A percentile compares a stretch with the other conserved stretches of the same genome.
phyloP scores from a whole-genome alignment of 1,284 basidiomycete genomes.

The Trametes pubescens region DNA sequence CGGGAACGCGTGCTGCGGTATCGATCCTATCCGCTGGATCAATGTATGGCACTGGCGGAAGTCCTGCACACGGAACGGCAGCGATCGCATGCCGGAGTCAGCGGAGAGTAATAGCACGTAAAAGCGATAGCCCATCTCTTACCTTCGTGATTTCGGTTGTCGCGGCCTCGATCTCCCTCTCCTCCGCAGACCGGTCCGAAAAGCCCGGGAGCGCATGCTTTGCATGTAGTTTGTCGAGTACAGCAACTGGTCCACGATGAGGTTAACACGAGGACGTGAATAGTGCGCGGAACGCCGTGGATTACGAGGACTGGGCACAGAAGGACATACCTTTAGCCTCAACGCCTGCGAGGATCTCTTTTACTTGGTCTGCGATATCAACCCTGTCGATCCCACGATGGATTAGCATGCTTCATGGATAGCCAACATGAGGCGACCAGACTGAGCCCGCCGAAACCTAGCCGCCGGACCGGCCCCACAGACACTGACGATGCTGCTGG shows the following conservation, averaged over 20 bases:
- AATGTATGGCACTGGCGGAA: constrained; percentile 84
- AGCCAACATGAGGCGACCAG: constrained; percentile 4
- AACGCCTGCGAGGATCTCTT: constrained; percentile 75
- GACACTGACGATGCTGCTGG: too few species aligned
- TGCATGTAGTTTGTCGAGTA: constrained; percentile 93
- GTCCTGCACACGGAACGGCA: constrained; percentile 62
- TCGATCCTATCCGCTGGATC: constrained; percentile 75
- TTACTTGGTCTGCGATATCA: constrained; percentile 88
- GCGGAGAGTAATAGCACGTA: background rate
- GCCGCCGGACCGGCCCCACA: background rate
- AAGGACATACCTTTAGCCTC: constrained; percentile 79
- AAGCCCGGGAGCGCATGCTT: constrained; percentile 97
- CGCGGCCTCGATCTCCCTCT: constrained; percentile 90
- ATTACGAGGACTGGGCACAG: constrained; percentile 19
- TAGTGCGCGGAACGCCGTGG: constrained; percentile 16
- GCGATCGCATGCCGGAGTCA: constrained; percentile 8
- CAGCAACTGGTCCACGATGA: constrained; percentile 59
- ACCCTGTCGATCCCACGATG: constrained; percentile 66
- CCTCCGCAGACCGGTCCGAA: constrained; percentile 91
- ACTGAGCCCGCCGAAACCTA: background rate
- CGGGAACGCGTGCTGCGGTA: constrained; percentile 46
- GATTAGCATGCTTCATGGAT: constrained; percentile 23
- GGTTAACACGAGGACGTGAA: constrained; percentile 33
- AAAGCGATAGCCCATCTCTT: constrained; percentile 26
- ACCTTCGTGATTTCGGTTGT: constrained; percentile 76